These are phyloP conservation scores for Eutrema yunnanense DNA, from an alignment of 345 rosid genomes.

Conservation along the genomic window DNA sequence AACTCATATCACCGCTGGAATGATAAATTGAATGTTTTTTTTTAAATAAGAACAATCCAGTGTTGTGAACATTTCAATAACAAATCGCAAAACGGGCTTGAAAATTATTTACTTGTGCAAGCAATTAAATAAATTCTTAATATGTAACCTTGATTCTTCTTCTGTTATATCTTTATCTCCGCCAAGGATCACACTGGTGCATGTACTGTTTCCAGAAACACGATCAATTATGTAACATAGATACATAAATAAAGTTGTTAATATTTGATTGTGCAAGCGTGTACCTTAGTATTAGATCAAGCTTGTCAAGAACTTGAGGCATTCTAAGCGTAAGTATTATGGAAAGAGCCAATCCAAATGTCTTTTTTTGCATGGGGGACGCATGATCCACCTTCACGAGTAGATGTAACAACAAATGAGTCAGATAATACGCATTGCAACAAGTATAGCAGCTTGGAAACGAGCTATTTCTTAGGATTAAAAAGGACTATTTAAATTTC, in stretches of 20 bases:
- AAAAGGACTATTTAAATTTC: not conserved
- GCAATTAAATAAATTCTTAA: not conserved
- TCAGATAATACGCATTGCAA: slow-evolving; percentile 4
- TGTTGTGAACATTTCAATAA: not conserved
- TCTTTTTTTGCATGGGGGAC: slow-evolving; percentile 64
- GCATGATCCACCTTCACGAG: slow-evolving; percentile 71
- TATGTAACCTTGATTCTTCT: slow-evolving; percentile 74
- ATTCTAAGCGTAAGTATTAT: slow-evolving; percentile 76
- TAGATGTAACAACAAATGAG: slow-evolving; percentile 5
- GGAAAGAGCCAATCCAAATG: slow-evolving; percentile 80
- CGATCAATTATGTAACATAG: not conserved
- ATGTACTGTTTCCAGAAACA: slow-evolving; percentile 46
- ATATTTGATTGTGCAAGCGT: not conserved
- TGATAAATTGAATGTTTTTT: slow-evolving; percentile 5
- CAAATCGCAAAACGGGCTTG: not conserved
- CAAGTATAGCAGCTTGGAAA: not conserved
- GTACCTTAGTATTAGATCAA: slow-evolving; percentile 89
- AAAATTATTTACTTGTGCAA: not conserved
- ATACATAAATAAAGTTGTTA: not conserved
- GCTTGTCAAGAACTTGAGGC: slow-evolving; percentile 92
- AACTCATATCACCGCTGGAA: slow-evolving; percentile 63
- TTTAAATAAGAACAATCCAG: not conserved
- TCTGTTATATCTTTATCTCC: slow-evolving; percentile 61
- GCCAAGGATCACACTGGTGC: slow-evolving; percentile 80
- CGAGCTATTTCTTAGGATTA: not conserved